Conservation (phyloP, 306 rosid species). For the Quercus dentata region DNA sequence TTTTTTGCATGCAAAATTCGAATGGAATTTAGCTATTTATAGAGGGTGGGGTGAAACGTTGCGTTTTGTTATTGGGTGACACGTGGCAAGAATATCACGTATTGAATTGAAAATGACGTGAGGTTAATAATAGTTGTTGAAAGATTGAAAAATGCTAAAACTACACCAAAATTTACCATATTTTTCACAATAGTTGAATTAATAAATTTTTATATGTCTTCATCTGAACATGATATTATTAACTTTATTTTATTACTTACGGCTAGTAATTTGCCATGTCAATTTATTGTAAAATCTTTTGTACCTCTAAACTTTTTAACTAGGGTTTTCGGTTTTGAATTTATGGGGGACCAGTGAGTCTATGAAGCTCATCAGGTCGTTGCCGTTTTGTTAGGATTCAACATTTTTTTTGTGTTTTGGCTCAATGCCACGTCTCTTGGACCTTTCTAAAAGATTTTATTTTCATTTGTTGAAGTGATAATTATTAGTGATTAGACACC, state of each 20-base stretch:
- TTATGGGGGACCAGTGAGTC: neutral
- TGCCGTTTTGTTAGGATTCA: conserved; percentile 8
- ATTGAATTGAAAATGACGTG: neutral
- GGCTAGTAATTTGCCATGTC: no score
- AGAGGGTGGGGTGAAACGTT: neutral
- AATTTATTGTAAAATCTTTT: no score
- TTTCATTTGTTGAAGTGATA: no score
- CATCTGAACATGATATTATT: no score
- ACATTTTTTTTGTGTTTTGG: neutral
- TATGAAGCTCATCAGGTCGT: neutral
- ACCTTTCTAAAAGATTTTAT: neutral
- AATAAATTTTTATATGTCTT: no score
- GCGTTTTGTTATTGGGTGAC: neutral
- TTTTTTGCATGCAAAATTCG: no score
- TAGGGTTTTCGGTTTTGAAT: no score
- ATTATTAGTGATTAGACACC: neutral
- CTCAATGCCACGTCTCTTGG: conserved; percentile 12
- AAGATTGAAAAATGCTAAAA: no score
- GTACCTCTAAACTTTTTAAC: no score
- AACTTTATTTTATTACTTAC: no score
- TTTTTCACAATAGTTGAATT: no score
- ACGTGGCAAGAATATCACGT: conserved; percentile 10
- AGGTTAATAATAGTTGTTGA: neutral
- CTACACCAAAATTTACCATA: accelerated
- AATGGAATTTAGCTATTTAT: neutral